A percentile compares a stretch with the other conserved stretches of the same genome.
phyloP scores from a whole-genome alignment of 495 filamentous ascomycete species.

The Penicillium tannophilum region DNA sequence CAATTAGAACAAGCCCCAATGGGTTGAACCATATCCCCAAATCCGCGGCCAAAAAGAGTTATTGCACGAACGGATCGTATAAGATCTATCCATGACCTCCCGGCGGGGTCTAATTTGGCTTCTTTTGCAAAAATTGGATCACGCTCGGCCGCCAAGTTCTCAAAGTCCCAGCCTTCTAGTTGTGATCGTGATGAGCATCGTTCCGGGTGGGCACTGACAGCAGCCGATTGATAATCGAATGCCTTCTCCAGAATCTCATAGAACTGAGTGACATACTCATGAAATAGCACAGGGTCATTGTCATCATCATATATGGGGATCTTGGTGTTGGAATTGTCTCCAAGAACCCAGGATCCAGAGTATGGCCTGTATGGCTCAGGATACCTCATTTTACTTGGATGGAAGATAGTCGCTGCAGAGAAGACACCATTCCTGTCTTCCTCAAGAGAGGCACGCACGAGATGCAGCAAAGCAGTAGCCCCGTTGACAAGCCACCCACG shows the following conservation, averaged over 20 bases:
- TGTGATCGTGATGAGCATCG: neutral
- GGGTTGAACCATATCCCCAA: slow-evolving; percentile 14
- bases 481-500: slow-evolving; percentile 44
- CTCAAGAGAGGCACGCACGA: slow-evolving; percentile 35
- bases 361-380: neutral
- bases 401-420: slow-evolving; percentile 11
- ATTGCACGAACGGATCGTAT: slow-evolving; percentile 32
- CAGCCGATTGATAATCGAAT: neutral
- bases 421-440: slow-evolving; percentile 21
- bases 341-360: neutral
- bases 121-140: neutral
- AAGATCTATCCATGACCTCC: slow-evolving; percentile 39
- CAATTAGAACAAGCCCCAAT: neutral
- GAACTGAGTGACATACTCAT: neutral
- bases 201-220: neutral
- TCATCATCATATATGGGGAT: neutral
- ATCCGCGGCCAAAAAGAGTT: slow-evolving; percentile 37
- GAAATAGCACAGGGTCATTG: neutral
- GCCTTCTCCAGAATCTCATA: neutral
- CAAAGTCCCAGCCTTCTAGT: slow-evolving; percentile 1
- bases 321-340: neutral
- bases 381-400: neutral
- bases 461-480: slow-evolving; percentile 40
- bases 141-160: neutral
- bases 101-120: slow-evolving; percentile 22